A percentile compares a stretch with the other conserved stretches of the same genome.
phyloP scores from a whole-genome alignment of 208 protist genomes.

The Acanthamoeba quina region DNA sequence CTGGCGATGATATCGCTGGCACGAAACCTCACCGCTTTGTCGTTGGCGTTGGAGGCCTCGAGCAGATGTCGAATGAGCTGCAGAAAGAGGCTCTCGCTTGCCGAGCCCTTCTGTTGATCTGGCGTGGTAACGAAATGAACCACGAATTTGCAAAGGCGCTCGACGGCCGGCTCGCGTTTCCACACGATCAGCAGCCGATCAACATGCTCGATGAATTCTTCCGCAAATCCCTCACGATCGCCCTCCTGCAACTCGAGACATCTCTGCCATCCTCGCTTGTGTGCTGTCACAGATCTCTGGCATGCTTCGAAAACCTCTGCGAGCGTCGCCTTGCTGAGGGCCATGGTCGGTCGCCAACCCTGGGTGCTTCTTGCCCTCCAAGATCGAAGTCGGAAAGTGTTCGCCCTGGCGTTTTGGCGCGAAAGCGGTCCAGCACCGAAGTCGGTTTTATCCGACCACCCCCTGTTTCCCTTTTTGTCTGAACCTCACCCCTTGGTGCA shows the following conservation, averaged over 20 bases:
- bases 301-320: constrained; percentile 13
- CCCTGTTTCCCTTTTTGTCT: too few species aligned
- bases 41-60: not conserved
- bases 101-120: not conserved
- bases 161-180: constrained; percentile 52
- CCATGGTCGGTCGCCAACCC: not conserved
- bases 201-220: not conserved
- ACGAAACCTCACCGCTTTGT: constrained; percentile 64
- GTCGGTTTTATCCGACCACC: too few species aligned
- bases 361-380: not conserved
- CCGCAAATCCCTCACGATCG: not conserved
- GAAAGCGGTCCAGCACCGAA: too few species aligned
- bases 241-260: not conserved
- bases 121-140: not conserved
- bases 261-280: constrained; percentile 25
- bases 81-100: constrained; percentile 10
- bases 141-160: constrained; percentile 49
- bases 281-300: constrained; percentile 10
- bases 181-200: constrained; percentile 9
- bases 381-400: too few species aligned
- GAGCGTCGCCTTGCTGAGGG: not conserved
- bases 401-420: too few species aligned
- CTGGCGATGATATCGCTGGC: not conserved
- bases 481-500: too few species aligned
- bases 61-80: not conserved